Percentiles rank a stretch among this genome's conserved stretches.
Conservation (phyloP, 225 moss, liverwort and hornwort species). For the Ulota crispa region DNA sequence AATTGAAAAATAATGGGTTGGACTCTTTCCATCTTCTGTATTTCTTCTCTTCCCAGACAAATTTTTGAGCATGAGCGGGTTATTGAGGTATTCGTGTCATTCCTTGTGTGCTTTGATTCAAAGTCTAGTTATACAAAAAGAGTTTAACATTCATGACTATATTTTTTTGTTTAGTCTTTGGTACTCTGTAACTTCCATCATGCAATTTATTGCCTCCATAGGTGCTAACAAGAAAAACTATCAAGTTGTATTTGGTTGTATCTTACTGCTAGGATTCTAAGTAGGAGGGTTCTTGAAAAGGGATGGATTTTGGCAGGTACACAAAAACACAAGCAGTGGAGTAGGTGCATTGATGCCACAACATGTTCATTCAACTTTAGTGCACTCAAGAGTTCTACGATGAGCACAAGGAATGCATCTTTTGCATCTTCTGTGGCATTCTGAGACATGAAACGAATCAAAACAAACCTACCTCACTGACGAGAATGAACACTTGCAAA, state of each 20-base stretch:
- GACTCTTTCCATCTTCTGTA: constrained; percentile 53
- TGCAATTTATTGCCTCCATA: not conserved
- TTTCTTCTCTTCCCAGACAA: constrained; percentile 46
- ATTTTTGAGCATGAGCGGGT: constrained; percentile 56
- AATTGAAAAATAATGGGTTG: constrained; percentile 38
- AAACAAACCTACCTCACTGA: constrained; percentile 49
- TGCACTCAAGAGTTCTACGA: constrained; percentile 51
- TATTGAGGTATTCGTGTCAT: constrained; percentile 38
- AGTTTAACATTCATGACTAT: not conserved
- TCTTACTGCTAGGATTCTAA: not conserved
- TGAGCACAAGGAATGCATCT: constrained; percentile 41
- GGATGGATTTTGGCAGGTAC: constrained; percentile 43
- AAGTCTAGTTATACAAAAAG: not conserved
- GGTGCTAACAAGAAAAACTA: too few species aligned
- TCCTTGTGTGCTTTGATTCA: not conserved
- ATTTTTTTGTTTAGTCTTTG: not conserved
- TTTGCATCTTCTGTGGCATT: constrained; percentile 61
- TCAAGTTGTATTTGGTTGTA: not conserved
- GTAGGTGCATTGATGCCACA: constrained; percentile 79
- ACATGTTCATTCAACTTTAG: constrained; percentile 42
- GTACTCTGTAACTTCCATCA: not conserved
- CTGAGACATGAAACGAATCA: constrained; percentile 27
- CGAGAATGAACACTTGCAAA: constrained; percentile 53
- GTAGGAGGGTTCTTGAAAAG: not conserved
- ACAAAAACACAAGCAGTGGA: constrained; percentile 63